These are phyloP conservation scores for Fusarium brevicatenulatum DNA, from an alignment of 2,329 filamentous ascomycete genomes.

Conservation along the genomic window DNA sequence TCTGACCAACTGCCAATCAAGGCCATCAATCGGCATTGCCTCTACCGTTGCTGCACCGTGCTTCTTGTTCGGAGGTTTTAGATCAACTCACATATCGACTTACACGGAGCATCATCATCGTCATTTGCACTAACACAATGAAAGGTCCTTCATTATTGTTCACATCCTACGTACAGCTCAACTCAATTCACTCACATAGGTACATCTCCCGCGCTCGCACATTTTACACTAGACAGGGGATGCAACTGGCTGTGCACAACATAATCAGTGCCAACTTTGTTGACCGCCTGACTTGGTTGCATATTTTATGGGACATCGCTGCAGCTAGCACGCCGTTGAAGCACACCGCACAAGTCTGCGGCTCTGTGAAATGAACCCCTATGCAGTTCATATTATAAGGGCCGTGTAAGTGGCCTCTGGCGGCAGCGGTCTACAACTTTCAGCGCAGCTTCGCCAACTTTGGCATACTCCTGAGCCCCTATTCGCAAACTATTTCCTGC, in stretches of 20 bases:
- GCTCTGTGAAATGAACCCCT: conserved; percentile 45
- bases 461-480: conserved; percentile 30
- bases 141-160: not conserved
- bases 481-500: conserved; percentile 13
- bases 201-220: conserved; percentile 32
- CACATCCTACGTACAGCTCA: not conserved
- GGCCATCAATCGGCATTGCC: conserved; percentile 30
- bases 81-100: conserved; percentile 27
- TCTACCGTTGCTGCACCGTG: conserved; percentile 38
- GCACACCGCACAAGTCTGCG: conserved; percentile 45
- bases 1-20: conserved; percentile 36
- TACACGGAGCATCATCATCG: conserved; percentile 28
- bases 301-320: conserved; percentile 47
- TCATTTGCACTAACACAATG: conserved; percentile 11
- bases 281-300: conserved; percentile 47
- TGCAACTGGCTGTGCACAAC: conserved; percentile 35
- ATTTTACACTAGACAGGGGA: conserved; percentile 40
- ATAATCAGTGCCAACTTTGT: conserved; percentile 35
- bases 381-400: conserved; percentile 40
- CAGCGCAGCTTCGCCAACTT: conserved; percentile 2
- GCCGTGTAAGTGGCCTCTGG: conserved; percentile 32
- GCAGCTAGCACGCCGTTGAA: conserved; percentile 43
- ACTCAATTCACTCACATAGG: conserved; percentile 12
- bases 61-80: conserved; percentile 29
- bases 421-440: conserved; percentile 23